Evolutionary conservation across 202 grass and related monocot species (phyloP), one percentile per base, ranked within the genome.

Genomic region (Schoenoplectus triqueter): DNA sequence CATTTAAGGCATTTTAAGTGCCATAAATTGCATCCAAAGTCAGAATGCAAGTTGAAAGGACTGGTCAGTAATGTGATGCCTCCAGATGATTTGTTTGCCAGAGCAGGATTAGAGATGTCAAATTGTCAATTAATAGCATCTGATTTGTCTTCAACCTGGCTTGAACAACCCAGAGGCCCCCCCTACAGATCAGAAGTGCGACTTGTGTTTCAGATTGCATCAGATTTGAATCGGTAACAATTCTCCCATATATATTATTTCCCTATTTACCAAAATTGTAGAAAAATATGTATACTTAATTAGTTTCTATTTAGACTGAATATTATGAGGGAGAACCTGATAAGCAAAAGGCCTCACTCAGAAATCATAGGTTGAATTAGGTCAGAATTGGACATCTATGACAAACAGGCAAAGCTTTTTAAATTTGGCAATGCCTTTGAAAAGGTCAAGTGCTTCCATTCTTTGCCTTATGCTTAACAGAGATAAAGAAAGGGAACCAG

Each of bases 291-390:
- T 31, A 31, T 52, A 73, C 10, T 51, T 45, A 49, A 73, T 51
- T 73, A 51, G 46, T 73, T 73, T n/a, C 69, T 73, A 10, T 49
- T 73, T 51, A 69, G 70, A 51, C 46, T 73, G 7, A 75, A 75
- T 10, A 56, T 14, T 14, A 76, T 11, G 73, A 56, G 21, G 9
- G 49, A 76, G 71, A 75, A 55, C 19, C 19, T 1, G 17, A 75
- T 40, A 11, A 45, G 19, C 1, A 31, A 50, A 74, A 74, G 20
- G 72, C 39, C 50, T n/a, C 10, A 56, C 19, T 56, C 11, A 7
- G 15, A 56, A 4, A 76, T 56, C 2, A 14, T 40, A 13, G 51
- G 10, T 14, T 39, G 11, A 55, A 55, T 55, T 55, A 56, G 50
- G 51, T 77, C 5, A 50, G 50, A 77, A 56, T 39, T 6, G 56